phyloP scores from a whole-genome alignment of 768 basidiomycete species.

The Cystobasidium onofrii region DNA sequence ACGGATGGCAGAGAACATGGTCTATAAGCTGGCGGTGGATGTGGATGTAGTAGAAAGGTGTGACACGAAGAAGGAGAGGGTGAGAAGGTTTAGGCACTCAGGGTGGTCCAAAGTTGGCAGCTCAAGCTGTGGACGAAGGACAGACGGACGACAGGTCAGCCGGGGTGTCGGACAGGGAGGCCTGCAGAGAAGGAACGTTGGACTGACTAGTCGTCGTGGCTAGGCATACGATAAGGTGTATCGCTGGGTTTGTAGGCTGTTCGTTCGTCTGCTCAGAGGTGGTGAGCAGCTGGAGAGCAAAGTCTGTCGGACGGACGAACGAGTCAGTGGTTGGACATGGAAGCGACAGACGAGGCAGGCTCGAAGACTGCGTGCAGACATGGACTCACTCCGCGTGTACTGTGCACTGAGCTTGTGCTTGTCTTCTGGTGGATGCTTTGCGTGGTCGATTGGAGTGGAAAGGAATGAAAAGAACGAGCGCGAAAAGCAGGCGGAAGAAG shows the following conservation, averaged over 20 bases:
- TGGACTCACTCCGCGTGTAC: too few species aligned
- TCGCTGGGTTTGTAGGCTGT: background rate
- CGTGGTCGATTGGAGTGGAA: background rate
- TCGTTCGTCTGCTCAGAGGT: background rate
- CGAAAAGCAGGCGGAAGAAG: too few species aligned
- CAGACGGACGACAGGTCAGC: background rate
- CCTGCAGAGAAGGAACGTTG: background rate
- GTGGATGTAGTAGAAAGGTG: background rate
- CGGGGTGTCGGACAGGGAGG: background rate
- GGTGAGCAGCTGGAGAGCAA: background rate
- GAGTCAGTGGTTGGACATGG: background rate
- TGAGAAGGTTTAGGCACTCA: background rate
- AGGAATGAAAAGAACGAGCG: too few species aligned
- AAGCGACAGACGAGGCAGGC: background rate
- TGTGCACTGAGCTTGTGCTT: background rate
- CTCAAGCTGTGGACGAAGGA: slow-evolving; percentile 9
- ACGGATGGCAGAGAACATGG: background rate
- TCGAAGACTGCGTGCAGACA: background rate
- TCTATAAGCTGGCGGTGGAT: background rate
- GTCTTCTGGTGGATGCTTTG: background rate
- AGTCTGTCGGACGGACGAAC: background rate
- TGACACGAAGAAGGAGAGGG: background rate
- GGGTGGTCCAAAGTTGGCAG: slow-evolving; percentile 20
- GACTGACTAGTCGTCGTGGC: background rate
- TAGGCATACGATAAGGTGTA: background rate